These are phyloP conservation scores for Irpex sp. DNA, from an alignment of 1,284 basidiomycete genomes.

Conservation along the genomic window DNA sequence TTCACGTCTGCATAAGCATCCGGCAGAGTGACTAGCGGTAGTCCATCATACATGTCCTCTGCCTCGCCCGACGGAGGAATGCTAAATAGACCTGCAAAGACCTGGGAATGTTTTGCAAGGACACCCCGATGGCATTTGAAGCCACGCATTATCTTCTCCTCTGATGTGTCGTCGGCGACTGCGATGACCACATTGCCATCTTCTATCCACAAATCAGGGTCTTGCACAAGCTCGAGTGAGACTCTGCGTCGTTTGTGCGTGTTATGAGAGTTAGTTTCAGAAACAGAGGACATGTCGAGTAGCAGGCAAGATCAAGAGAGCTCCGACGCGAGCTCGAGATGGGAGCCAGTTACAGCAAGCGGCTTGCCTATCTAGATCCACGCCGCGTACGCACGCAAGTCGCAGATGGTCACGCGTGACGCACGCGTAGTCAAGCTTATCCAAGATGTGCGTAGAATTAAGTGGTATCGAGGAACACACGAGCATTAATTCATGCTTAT, in stretches of 20 bases:
- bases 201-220: background rate
- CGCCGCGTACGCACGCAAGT: too few relatives aligned
- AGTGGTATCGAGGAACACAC: too few relatives aligned
- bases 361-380: too few relatives aligned
- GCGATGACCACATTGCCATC: background rate
- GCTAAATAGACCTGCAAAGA: background rate
- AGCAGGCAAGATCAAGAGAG: too few relatives aligned
- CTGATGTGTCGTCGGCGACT: background rate
- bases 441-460: too few relatives aligned
- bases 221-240: background rate
- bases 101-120: background rate
- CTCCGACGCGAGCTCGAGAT: too few relatives aligned
- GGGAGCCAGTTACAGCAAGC: too few relatives aligned
- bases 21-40: background rate
- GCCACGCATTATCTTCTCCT: background rate
- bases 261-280: background rate
- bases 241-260: background rate
- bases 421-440: too few relatives aligned
- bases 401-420: too few relatives aligned
- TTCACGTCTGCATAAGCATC: background rate
- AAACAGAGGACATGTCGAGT: too few relatives aligned
- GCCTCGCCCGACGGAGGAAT: background rate
- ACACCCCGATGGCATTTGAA: background rate
- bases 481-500: too few relatives aligned
- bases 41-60: background rate